Conservation (phyloP, 257 asterid genomes). For the Avicennia marina region DNA sequence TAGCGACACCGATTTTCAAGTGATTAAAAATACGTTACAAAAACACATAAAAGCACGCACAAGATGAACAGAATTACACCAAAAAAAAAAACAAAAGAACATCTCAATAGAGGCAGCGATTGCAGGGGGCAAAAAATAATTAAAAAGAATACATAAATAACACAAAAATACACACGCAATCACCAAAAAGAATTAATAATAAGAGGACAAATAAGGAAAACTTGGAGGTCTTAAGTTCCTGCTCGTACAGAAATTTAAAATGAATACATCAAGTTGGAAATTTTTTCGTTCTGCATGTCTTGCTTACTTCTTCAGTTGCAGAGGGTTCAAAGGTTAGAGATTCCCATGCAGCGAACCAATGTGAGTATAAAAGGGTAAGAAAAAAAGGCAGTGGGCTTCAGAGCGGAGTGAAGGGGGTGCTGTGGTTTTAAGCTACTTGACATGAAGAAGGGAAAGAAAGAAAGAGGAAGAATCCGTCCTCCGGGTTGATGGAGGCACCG, state of each 20-base stretch:
- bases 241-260: too few species aligned
- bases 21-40: neutral
- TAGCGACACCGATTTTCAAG: neutral
- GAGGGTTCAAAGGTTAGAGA: neutral
- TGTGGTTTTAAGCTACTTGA: constrained; percentile 29
- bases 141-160: neutral
- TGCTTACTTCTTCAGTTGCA: constrained; percentile 5
- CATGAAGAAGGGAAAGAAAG: neutral
- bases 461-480: constrained; percentile 8
- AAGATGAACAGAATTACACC: neutral
- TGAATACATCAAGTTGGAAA: neutral
- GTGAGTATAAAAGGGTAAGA: constrained; percentile 1
- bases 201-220: neutral
- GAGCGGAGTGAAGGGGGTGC: constrained; percentile 15
- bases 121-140: too few species aligned
- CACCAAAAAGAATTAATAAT: neutral
- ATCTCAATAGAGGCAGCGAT: neutral
- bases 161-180: neutral
- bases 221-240: too few species aligned
- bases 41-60: neutral
- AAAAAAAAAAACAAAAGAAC: neutral
- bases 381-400: neutral
- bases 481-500: too few species aligned
- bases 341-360: constrained; percentile 18
- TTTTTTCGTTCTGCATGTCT: neutral